Base-by-base conservation (phyloP, 2,329 filamentous ascomycete species). In the Graphiopsis chlorocephala region DNA sequence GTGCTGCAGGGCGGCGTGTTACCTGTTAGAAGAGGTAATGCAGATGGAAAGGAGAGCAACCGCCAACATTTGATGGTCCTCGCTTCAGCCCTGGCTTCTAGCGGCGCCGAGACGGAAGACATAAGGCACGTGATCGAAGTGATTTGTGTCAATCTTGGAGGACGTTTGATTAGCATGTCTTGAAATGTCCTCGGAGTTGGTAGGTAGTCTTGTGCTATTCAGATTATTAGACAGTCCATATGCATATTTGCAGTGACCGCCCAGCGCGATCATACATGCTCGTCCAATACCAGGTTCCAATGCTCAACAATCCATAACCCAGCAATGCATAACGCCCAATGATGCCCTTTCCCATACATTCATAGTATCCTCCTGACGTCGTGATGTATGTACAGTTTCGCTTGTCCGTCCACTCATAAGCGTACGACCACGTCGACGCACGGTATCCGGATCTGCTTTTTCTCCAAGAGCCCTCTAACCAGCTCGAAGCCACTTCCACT, bases 381-480 rank as follows among this genome's bases (percentile, higher is more conserved):
- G 14, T 61, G 26, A 26, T 53, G 52, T 52, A 23, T 53, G 26
- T 29, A 29, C 29, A 31, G 50, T 2, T 12, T 17, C 28, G 17
- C 15, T 29, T 28, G n/a, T 5, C 3, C n/a, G 6, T n/a, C 26
- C 50, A n/a, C 28, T 72, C 68, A 75, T 68, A 75, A 67, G 57
- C 73, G 69, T 61, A 98, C 87, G 72, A 93, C 88, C 31, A 98
- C 86, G 77, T 97, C 93, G 78, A 99, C 85, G 77, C 93, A 97
- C 64, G 94, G 92, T 68, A 99, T 86, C 71, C 90, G 86, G 91
- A 94, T 96, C 77, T 97, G 93, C 72, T 90, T 87, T 77, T 87
- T 87, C 4, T 93, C 93, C 59, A 97, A 78, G 59, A 96, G 78
- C 72, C 88, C 93, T 71, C 93, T 85, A 66, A 97, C 78, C 93